Evolutionary conservation across 148 eudicot species (phyloP), one percentile per base, ranked within the genome.

Genomic region (Chenopodium berlandieri): DNA sequence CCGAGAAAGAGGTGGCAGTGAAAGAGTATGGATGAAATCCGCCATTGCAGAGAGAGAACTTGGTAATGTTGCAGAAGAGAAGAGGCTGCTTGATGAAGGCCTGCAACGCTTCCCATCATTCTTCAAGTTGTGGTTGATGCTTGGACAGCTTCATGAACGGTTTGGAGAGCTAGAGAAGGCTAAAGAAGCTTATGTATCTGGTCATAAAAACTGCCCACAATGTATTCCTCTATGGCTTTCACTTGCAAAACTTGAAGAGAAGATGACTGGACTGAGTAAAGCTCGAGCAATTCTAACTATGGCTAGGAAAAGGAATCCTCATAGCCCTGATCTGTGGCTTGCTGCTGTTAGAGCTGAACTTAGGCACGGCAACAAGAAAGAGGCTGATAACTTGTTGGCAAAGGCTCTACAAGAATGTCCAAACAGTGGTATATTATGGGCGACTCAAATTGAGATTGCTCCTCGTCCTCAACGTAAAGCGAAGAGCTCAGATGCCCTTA

Each of bases 11-110:
- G 97, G 94, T 75, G 94, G 95, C 60, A 92, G 92, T 3, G 97
- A 94, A 84, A 91, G 98, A 77, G 99, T 94, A 27, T 94, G 99
- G 99, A 94, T 94, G 98, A 96, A 94, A 84, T 94, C 98, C 1
- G 97, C 92, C 19, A 91, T 96, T 81, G 97, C 94, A 16, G 97
- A 94, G 92, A 90, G 99, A 82, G 98, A 93, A 83, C 84, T 96
- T 65, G 95, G 99, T n/a, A 91, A 94, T 84, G 84, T 75, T 56
- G 88, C 69, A 0, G 98, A 91, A 75, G 99, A 96, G 85, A 96
- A 90, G 89, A 87, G 85, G 81, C 80, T 96, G 68, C 92, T 95
- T 75, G 89, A 96, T 70, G 94, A 96, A 84, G 99, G 95, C 71
- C 86, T 94, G 80, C 88, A 88, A 76, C 91, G 69, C 23, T 96